Percentiles rank a stretch among this genome's conserved stretches.
Conservation (phyloP, 805 yeast genomes). For the Zygosaccharomyces gambellarensis region DNA sequence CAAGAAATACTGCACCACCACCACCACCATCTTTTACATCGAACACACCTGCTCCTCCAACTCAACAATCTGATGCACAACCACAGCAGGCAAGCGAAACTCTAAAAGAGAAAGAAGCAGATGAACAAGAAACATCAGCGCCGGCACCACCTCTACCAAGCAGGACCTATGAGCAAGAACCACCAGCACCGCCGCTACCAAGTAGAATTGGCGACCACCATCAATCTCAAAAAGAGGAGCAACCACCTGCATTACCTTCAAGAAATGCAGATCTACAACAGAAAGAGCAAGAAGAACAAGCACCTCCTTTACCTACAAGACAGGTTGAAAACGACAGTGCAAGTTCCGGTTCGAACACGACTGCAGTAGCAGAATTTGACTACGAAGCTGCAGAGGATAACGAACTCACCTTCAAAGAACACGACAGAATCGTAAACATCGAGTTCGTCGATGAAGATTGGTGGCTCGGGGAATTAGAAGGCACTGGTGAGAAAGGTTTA, state of each 20-base stretch:
- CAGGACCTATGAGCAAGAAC: slow-evolving; percentile 13
- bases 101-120: slow-evolving; percentile 13
- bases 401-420: slow-evolving; percentile 80
- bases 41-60: not conserved
- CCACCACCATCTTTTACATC: not conserved
- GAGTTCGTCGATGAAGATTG: slow-evolving; percentile 92
- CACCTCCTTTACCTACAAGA: slow-evolving; percentile 18
- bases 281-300: not conserved
- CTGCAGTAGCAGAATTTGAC: slow-evolving; percentile 80
- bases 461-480: slow-evolving; percentile 83
- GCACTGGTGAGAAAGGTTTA: slow-evolving; percentile 68
- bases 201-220: slow-evolving; percentile 8
- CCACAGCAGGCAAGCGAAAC: not conserved
- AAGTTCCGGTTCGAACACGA: slow-evolving; percentile 14
- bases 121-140: slow-evolving; percentile 25
- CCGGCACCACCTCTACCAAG: slow-evolving; percentile 12
- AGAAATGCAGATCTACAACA: slow-evolving; percentile 17
- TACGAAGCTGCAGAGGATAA: slow-evolving; percentile 92
- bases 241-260: slow-evolving; percentile 24
- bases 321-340: slow-evolving; percentile 9
- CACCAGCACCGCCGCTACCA: slow-evolving; percentile 19
- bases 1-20: slow-evolving; percentile 9
- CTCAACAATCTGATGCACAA: slow-evolving; percentile 2
- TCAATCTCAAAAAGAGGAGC: slow-evolving; percentile 19
- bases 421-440: slow-evolving; percentile 73